Percentiles rank a stretch among this genome's conserved stretches.
Conservation (phyloP, 1,284 basidiomycete species). For the Vanrija humicola region DNA sequence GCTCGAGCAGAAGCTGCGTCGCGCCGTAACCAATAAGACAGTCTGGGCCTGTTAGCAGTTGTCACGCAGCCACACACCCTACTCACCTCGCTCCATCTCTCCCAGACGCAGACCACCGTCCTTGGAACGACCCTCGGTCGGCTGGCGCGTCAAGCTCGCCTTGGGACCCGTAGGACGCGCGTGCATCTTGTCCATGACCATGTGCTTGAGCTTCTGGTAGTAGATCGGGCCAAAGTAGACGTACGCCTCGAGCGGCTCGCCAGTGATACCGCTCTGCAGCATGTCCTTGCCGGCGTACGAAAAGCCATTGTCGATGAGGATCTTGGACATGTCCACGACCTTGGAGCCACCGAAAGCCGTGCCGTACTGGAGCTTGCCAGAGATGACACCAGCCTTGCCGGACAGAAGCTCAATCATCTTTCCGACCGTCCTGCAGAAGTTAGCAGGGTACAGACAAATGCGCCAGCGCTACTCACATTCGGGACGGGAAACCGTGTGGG, state of each 20-base stretch:
- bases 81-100: slow-evolving; percentile 81
- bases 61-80: slow-evolving; percentile 57
- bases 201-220: slow-evolving; percentile 78
- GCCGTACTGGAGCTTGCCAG: slow-evolving; percentile 49
- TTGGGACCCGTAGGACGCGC: slow-evolving; percentile 93
- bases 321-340: slow-evolving; percentile 97
- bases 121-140: slow-evolving; percentile 94
- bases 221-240: slow-evolving; percentile 99
- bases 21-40: slow-evolving; percentile 90
- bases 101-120: slow-evolving; percentile 96
- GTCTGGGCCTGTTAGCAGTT: slow-evolving; percentile 5
- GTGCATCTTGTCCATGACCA: slow-evolving; percentile 99
- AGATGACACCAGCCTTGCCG: slow-evolving; percentile 65
- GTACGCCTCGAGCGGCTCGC: slow-evolving; percentile 91
- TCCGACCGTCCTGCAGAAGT: slow-evolving; percentile 67
- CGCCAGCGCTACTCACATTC: slow-evolving; percentile 60
- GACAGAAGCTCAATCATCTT: slow-evolving; percentile 99
- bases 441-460: neutral
- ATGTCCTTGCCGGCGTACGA: slow-evolving; percentile 97
- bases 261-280: slow-evolving; percentile 96
- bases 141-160: slow-evolving; percentile 94
- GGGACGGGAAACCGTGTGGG: slow-evolving; percentile 98
- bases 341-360: slow-evolving; percentile 98
- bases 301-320: slow-evolving; percentile 92
- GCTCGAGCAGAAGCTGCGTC: slow-evolving; percentile 89